Evolutionary conservation across 2,329 filamentous ascomycete species (phyloP), one percentile per base, ranked within the genome.

Genomic region (Fusarium neocosmosporiellum): DNA sequence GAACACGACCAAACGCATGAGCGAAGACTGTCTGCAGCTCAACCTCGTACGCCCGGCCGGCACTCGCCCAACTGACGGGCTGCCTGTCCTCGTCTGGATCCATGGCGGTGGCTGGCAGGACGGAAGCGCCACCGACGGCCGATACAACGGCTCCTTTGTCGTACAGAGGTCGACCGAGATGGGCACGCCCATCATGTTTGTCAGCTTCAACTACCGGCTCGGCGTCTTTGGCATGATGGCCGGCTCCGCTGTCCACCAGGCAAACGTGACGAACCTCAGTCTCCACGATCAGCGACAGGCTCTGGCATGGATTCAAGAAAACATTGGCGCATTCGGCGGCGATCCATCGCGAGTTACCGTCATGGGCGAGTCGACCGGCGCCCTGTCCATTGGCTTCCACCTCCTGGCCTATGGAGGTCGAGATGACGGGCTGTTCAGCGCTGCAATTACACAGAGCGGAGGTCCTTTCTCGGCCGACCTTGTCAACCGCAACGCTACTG

Each of bases 381-480:
- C 78, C 31, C 83, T 82, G 59, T 84, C 81, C 5, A 83, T 87
- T 5, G 82, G 83, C 6, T 76, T 78, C 7, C 86, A 87, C 53
- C 79, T 87, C 2, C 77, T 84, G n/a, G 85, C 86, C 5, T 87
- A 86, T 65, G 83, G 13, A 67, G 77, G 77, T 4, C 79, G 85
- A 29, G 82, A 88, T 66, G 85, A 88, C 63, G 79, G 80, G 0
- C 82, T 89, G 3, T 89, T 89, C 75, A 80, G 84, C 8, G 83
- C 75, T 10, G 86, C 81, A 2, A 87, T 88, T 27, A 81, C 83
- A 34, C 75, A 89, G 69, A 88, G 85, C 8, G 85, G 85, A 10
- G 81, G 80, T 41, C 78, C 79, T 5, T 46, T 54, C 6, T 41
- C n/a, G 18, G 20, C 31, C 31, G 14, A n/a, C 39, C 9, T 39